Conservation (phyloP, 805 yeast genomes). For the Hanseniaspora valbyensis region DNA sequence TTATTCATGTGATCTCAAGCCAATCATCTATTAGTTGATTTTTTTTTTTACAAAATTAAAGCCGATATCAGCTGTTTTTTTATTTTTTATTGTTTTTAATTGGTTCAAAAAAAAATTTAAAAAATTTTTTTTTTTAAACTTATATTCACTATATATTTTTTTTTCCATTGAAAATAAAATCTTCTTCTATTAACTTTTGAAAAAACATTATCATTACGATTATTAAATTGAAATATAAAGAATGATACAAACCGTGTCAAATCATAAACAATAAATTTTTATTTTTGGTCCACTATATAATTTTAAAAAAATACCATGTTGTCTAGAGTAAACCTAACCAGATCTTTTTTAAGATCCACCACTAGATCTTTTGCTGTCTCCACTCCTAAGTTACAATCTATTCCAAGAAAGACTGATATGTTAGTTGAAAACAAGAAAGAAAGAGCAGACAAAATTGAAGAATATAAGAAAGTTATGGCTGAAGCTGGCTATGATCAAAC, state of each 20-base stretch:
- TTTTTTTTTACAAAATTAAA: not conserved
- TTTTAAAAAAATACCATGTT: not conserved
- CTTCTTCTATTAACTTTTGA: not conserved
- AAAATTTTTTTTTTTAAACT: not conserved
- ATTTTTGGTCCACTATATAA: not conserved
- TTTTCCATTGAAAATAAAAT: not conserved
- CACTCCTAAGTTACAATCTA: constrained; percentile 7
- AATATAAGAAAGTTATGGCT: constrained; percentile 9
- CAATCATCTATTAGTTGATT: constrained; percentile 17
- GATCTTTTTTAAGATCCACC: constrained; percentile 2
- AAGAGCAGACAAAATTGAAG: constrained; percentile 12
- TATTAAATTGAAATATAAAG: not conserved
- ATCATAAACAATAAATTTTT: no score
- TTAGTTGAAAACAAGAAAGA: constrained; percentile 3
- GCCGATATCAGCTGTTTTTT: not conserved
- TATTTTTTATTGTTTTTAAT: no score
- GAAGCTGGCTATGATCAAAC: constrained; percentile 9
- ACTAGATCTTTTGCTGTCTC: constrained; percentile 12
- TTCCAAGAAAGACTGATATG: constrained; percentile 4
- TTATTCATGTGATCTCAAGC: constrained; percentile 19
- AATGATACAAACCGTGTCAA: not conserved
- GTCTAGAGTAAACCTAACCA: constrained; percentile 13
- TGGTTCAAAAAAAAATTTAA: not conserved
- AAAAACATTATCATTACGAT: not conserved
- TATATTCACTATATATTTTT: no score